These are phyloP conservation scores for Fusarium virguliforme DNA, from an alignment of 2,329 filamentous ascomycete species.

Conservation along the genomic window DNA sequence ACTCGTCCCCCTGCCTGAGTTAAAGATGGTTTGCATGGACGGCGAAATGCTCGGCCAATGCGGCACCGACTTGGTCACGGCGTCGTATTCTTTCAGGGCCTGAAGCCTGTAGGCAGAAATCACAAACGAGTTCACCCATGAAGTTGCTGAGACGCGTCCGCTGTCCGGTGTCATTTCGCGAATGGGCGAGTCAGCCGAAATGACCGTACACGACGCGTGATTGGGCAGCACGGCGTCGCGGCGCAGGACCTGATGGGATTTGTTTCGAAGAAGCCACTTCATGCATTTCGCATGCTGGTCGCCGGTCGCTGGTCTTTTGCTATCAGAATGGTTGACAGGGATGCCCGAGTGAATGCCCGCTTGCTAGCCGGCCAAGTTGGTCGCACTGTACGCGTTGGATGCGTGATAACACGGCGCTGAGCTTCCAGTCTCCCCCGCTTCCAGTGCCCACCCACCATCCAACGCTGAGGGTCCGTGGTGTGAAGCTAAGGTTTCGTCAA, in stretches of 20 bases:
- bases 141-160: conserved; percentile 33
- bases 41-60: background rate
- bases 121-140: background rate
- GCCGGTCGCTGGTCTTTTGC: conserved; percentile 20
- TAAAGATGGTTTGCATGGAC: background rate
- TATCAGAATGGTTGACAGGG: conserved; percentile 31
- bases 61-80: background rate
- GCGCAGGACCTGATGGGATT: conserved; percentile 39
- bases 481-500: conserved; percentile 37
- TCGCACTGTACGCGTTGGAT: conserved; percentile 42
- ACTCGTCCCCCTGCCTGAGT: background rate
- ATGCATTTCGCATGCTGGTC: conserved; percentile 36
- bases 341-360: conserved; percentile 18
- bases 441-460: conserved; percentile 18
- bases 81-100: background rate
- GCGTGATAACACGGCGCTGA: conserved; percentile 6
- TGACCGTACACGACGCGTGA: conserved; percentile 30
- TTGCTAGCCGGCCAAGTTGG: conserved; percentile 1
- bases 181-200: conserved; percentile 16
- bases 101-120: background rate
- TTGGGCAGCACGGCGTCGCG: conserved; percentile 28
- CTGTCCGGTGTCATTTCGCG: conserved; percentile 10
- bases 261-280: conserved; percentile 27
- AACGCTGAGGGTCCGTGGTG: conserved; percentile 18
- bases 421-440: conserved; percentile 37